Conservation (phyloP, 148 eudicot genomes). For the Vaccinium vitisidaea region DNA sequence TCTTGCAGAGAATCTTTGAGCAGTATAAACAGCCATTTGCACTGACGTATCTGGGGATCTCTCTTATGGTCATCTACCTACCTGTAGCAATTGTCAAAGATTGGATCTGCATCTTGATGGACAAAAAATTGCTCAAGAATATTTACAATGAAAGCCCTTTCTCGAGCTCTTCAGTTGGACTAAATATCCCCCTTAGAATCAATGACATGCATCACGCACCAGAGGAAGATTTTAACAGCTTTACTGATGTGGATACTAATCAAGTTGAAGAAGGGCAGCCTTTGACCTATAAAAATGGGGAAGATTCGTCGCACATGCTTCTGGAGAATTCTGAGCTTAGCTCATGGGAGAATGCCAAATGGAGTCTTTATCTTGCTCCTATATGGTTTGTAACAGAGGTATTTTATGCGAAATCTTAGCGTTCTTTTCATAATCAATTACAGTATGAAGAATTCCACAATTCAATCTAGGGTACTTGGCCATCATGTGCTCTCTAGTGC, state of each 20-base stretch:
- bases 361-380: slow-evolving; percentile 37
- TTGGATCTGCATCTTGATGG: slow-evolving; percentile 22
- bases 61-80: slow-evolving; percentile 42
- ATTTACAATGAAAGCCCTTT: slow-evolving; percentile 4
- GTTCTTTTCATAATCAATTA: neutral
- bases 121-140: slow-evolving; percentile 12
- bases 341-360: slow-evolving; percentile 35
- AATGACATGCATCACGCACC: neutral
- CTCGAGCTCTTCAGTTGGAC: slow-evolving; percentile 10
- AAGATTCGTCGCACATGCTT: slow-evolving; percentile 5
- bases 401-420: neutral
- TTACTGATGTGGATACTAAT: slow-evolving; percentile 20
- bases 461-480: slow-evolving; percentile 9
- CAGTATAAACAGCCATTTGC: slow-evolving; percentile 45
- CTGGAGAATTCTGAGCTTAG: slow-evolving; percentile 11
- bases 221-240: slow-evolving; percentile 13
- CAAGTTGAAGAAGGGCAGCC: slow-evolving; percentile 35
- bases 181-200: slow-evolving; percentile 14
- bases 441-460: neutral
- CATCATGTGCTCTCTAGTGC: neutral
- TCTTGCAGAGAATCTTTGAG: slow-evolving; percentile 41
- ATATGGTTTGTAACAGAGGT: slow-evolving; percentile 47
- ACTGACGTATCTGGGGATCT: slow-evolving; percentile 37
- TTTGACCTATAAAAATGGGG: slow-evolving; percentile 21
- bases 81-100: slow-evolving; percentile 38